These are phyloP conservation scores for Effrenium voratum DNA, from an alignment of 73 alveolate species.

Conservation along the genomic window DNA sequence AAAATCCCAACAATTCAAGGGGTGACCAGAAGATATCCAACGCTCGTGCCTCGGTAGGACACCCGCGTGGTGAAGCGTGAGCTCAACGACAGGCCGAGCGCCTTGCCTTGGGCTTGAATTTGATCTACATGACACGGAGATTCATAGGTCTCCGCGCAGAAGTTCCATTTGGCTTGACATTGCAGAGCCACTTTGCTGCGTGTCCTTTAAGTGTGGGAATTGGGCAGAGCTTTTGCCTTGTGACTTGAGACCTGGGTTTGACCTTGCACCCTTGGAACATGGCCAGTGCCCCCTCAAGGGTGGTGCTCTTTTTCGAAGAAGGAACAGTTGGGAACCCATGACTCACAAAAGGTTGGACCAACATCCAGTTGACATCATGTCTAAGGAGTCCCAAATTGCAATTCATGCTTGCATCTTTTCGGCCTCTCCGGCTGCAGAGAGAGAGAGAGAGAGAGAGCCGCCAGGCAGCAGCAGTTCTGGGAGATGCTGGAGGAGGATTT, in stretches of 20 bases:
- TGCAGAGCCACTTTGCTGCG: not conserved
- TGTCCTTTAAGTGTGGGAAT: not conserved
- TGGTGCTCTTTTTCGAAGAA: too few relatives aligned
- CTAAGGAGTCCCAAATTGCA: not conserved
- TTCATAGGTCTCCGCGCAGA: not conserved
- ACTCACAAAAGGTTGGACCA: not conserved
- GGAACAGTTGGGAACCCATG: not conserved
- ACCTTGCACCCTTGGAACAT: too few relatives aligned
- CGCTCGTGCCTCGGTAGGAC: conserved; percentile 12
- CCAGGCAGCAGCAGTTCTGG: conserved; percentile 94
- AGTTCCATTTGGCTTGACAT: not conserved
- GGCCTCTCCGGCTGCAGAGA: not conserved
- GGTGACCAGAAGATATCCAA: too few relatives aligned
- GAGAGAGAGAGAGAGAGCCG: not conserved
- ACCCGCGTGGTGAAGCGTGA: conserved; percentile 85
- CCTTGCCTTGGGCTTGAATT: not conserved
- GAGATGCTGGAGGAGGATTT: conserved; percentile 93
- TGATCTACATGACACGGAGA: not conserved
- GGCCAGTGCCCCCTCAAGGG: too few relatives aligned
- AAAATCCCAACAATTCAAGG: too few relatives aligned
- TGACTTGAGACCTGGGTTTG: not conserved
- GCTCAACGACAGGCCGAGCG: conserved; percentile 61
- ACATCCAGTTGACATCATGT: not conserved
- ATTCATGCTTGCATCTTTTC: not conserved
- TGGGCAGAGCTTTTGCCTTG: not conserved